Conservation (phyloP, 192 early-diverging fungal species). For the Rhizoclosmatium globosum region DNA sequence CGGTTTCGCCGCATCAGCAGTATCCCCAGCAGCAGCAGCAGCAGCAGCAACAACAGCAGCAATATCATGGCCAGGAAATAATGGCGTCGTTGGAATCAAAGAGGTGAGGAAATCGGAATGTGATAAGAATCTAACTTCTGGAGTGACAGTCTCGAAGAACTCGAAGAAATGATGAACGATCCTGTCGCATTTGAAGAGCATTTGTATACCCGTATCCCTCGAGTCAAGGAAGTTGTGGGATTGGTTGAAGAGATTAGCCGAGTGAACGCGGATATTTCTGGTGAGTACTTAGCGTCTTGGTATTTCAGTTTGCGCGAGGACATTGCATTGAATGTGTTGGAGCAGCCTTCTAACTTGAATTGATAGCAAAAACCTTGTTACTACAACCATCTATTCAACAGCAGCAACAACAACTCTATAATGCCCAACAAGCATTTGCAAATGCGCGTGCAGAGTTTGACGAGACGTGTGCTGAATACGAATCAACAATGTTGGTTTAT, state of each 20-base stretch:
- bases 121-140: too few species aligned
- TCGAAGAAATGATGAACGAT: slow-evolving; percentile 34
- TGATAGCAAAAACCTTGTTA: slow-evolving; percentile 12
- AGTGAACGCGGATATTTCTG: slow-evolving; percentile 19
- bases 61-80: not conserved
- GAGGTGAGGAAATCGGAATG: not conserved
- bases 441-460: slow-evolving; percentile 15
- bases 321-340: not conserved
- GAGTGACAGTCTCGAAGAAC: slow-evolving; percentile 19
- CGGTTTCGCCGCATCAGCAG: not conserved
- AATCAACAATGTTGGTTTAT: slow-evolving; percentile 16
- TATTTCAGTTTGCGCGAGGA: not conserved
- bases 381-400: not conserved
- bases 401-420: not conserved
- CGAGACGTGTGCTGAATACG: not conserved
- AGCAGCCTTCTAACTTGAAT: not conserved
- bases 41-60: not conserved
- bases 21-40: not conserved
- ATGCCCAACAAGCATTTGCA: slow-evolving; percentile 4
- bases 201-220: slow-evolving; percentile 22
- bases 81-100: slow-evolving; percentile 12
- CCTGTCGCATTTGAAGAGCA: slow-evolving; percentile 32
- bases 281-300: slow-evolving; percentile 2
- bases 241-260: not conserved
- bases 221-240: slow-evolving; percentile 7